Conservation (phyloP, 371 early-diverging fungal species). For the Mucor circinelloides region DNA sequence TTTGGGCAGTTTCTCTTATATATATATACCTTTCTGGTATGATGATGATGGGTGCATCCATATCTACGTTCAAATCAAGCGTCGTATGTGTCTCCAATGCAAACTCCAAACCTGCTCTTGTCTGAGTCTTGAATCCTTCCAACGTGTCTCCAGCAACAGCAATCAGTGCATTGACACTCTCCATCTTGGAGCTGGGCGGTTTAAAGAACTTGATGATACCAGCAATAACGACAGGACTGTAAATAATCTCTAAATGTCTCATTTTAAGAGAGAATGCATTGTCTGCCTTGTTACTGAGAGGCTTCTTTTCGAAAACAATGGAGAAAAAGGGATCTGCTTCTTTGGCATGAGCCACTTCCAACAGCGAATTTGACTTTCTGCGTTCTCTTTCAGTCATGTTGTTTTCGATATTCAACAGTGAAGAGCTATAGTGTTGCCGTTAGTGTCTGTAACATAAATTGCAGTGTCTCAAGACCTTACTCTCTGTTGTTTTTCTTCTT, state of each 20-base stretch:
- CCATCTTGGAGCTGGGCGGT: constrained; percentile 65
- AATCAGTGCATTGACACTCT: constrained; percentile 55
- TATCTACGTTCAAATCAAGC: constrained; percentile 73
- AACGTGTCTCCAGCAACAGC: constrained; percentile 77
- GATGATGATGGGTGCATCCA: constrained; percentile 88
- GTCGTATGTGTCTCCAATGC: constrained; percentile 82
- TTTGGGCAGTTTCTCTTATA: too few relatives aligned
- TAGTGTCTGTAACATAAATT: background rate
- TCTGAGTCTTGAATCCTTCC: constrained; percentile 75
- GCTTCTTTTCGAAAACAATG: constrained; percentile 72
- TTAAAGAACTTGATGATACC: constrained; percentile 75
- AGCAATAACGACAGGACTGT: constrained; percentile 69
- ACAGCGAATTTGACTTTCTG: constrained; percentile 5
- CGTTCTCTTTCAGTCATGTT: constrained; percentile 12
- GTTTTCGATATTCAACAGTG: constrained; percentile 9
- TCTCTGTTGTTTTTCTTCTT: constrained; percentile 27
- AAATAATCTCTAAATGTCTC: constrained; percentile 81
- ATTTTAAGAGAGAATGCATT: constrained; percentile 70
- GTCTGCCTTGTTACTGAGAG: constrained; percentile 74
- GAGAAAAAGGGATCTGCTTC: constrained; percentile 62
- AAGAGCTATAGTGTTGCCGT: background rate
- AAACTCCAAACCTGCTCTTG: constrained; percentile 75
- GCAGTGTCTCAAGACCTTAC: too few relatives aligned
- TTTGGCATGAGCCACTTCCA: background rate
- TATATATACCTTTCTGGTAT: constrained; percentile 79